Conservation (phyloP, 2,329 filamentous ascomycete species). For the Zymoseptoria ardabiliae region DNA sequence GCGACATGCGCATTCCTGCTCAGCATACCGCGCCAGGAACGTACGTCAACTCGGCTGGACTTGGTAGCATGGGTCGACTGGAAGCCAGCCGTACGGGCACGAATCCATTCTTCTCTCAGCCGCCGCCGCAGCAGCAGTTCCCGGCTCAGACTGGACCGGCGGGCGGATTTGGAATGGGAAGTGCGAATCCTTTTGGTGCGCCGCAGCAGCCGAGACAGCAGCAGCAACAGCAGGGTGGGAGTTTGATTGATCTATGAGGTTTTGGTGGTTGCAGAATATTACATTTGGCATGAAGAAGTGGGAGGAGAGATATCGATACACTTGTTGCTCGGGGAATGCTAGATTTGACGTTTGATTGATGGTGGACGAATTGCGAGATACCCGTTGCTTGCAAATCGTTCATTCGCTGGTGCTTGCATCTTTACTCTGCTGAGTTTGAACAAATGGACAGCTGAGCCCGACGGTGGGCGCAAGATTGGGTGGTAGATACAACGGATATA, state of each 20-base stretch:
- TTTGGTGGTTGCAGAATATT: neutral
- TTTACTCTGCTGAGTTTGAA: neutral
- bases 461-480: neutral
- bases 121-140: conserved; percentile 36
- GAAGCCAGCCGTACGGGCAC: conserved; percentile 63
- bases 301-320: neutral
- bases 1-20: conserved; percentile 86
- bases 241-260: conserved; percentile 51
- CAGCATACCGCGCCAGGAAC: conserved; percentile 95
- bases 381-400: neutral
- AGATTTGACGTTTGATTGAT: neutral
- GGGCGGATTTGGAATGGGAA: conserved; percentile 38
- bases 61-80: conserved; percentile 60
- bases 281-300: neutral
- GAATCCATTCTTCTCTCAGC: conserved; percentile 81
- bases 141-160: conserved; percentile 48
- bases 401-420: neutral
- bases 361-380: neutral
- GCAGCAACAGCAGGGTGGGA: conserved; percentile 38
- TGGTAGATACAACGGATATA: neutral
- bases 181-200: conserved; percentile 51
- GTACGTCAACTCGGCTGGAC: conserved; percentile 91
- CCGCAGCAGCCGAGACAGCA: conserved; percentile 34
- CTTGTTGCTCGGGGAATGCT: neutral
- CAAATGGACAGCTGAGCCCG: neutral